phyloP scores from a whole-genome alignment of 2,329 filamentous ascomycete genomes.

The Cladophialophora immunda region DNA sequence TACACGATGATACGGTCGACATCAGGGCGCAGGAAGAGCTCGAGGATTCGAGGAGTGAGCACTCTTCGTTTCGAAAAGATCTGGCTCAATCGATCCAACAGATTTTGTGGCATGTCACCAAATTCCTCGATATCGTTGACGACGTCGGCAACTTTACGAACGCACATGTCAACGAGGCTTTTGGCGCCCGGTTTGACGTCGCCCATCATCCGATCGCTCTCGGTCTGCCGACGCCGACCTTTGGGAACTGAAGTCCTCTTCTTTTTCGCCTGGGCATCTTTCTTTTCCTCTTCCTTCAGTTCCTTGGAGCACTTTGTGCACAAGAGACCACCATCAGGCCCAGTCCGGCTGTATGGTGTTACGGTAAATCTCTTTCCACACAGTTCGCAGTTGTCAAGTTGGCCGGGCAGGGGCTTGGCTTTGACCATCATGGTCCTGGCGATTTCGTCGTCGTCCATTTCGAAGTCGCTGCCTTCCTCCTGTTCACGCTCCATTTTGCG shows the following conservation, averaged over 20 bases:
- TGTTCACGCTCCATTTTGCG: conserved; percentile 56
- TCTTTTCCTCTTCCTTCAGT: conserved; percentile 71
- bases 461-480: conserved; percentile 47
- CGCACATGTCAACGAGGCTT: conserved; percentile 64
- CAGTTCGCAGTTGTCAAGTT: conserved; percentile 85
- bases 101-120: conserved; percentile 66
- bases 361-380: conserved; percentile 92
- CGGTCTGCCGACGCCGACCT: conserved; percentile 74
- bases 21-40: conserved; percentile 61
- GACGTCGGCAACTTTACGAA: conserved; percentile 68
- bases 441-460: conserved; percentile 50
- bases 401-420: conserved; percentile 72
- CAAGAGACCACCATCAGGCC: conserved; percentile 83
- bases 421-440: conserved; percentile 64
- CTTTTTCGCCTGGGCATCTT: conserved; percentile 65
- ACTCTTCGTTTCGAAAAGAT: conserved; percentile 71
- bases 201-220: conserved; percentile 87
- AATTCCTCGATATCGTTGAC: conserved; percentile 72
- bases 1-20: conserved; percentile 66
- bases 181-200: conserved; percentile 54
- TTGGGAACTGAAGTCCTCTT: conserved; percentile 65
- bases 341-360: conserved; percentile 84
- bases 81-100: conserved; percentile 67
- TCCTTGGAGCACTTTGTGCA: conserved; percentile 84
- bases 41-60: conserved; percentile 57